Evolutionary conservation across 805 yeast species (phyloP).

Genomic region (Barnettozyma pratensis): DNA sequence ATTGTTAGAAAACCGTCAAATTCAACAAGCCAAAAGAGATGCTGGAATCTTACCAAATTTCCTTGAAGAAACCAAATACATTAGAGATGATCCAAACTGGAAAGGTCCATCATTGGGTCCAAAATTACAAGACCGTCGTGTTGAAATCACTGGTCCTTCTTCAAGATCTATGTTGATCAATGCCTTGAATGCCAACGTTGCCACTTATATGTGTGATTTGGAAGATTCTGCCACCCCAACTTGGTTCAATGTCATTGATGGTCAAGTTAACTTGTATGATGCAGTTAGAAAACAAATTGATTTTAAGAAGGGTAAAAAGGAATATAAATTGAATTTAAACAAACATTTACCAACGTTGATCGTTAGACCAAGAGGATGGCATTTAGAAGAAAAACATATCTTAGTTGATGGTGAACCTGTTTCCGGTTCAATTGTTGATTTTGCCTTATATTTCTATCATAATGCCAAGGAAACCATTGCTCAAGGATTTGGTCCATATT

Average conservation of each 20-base stretch:
- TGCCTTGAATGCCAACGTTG: conserved; percentile 73
- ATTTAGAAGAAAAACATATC: conserved; percentile 69
- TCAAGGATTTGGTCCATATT: conserved; percentile 75
- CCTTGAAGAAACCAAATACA: conserved; percentile 60
- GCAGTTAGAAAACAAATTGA: conserved; percentile 66
- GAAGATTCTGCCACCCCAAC: conserved; percentile 85
- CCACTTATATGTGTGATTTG: conserved; percentile 82
- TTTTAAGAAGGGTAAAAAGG: conserved; percentile 38
- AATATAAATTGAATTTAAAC: conserved; percentile 25
- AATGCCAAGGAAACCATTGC: conserved; percentile 59
- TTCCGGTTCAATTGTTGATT: conserved; percentile 73
- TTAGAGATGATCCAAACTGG: conserved; percentile 73
- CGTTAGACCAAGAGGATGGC: conserved; percentile 90
- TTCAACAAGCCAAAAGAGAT: conserved; percentile 57
- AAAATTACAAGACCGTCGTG: conserved; percentile 69
- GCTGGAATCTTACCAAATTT: conserved; percentile 58
- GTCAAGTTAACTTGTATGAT: conserved; percentile 75
- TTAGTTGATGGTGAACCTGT: conserved; percentile 71
- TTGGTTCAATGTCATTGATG: conserved; percentile 74
- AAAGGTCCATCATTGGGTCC: conserved; percentile 69
- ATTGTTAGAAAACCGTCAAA: conserved; percentile 56
- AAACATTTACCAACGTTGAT: conserved; percentile 70
- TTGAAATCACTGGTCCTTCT: conserved; percentile 84
- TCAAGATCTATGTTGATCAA: conserved; percentile 80
- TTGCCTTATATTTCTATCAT: conserved; percentile 72